These are phyloP conservation scores for Botrytis sinoallii DNA, from an alignment of 2,329 filamentous ascomycete genomes.

Conservation along the genomic window DNA sequence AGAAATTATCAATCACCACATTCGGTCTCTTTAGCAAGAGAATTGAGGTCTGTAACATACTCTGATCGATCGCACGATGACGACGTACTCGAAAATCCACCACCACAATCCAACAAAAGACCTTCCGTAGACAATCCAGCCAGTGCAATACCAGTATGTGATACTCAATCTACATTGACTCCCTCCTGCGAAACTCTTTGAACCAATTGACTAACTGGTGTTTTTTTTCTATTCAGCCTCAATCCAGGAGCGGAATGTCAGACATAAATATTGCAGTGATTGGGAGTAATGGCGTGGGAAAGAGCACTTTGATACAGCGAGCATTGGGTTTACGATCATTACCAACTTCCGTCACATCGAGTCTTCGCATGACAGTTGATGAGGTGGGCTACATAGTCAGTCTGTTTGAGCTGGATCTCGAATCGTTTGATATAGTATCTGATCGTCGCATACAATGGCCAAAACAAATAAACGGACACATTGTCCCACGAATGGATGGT, in stretches of 20 bases:
- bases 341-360: constrained; percentile 54
- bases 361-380: constrained; percentile 57
- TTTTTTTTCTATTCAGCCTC: constrained; percentile 26
- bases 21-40: constrained; percentile 36
- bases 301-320: constrained; percentile 65
- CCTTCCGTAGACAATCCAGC: constrained; percentile 26
- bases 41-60: constrained; percentile 35
- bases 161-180: not conserved
- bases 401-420: constrained; percentile 63
- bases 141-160: constrained; percentile 31
- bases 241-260: constrained; percentile 41
- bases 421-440: constrained; percentile 60
- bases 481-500: constrained; percentile 75
- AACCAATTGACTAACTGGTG: not conserved
- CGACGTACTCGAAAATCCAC: constrained; percentile 21
- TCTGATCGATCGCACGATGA: constrained; percentile 25
- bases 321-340: constrained; percentile 54
- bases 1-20: constrained; percentile 45
- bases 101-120: constrained; percentile 22
- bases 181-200: not conserved
- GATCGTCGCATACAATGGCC: constrained; percentile 62
- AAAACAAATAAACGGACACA: constrained; percentile 65
- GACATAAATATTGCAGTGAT: constrained; percentile 64
- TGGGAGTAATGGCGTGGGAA: constrained; percentile 63
- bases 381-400: constrained; percentile 56